Conservation (phyloP, 2,329 filamentous ascomycete species). For the Stachybotrys elegans region DNA sequence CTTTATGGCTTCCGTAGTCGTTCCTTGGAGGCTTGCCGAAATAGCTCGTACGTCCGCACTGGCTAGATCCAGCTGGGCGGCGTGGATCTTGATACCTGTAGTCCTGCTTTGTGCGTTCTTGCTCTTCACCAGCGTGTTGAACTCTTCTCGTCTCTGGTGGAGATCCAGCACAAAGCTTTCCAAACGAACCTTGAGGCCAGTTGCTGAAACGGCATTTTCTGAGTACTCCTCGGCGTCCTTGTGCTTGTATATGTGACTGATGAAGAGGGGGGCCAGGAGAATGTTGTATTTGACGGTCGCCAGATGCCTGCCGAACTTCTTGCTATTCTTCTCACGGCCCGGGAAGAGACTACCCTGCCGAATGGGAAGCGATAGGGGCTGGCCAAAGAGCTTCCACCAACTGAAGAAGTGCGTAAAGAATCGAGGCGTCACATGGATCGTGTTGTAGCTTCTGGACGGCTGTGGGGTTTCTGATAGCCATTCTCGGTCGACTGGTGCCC, state of each 20-base stretch:
- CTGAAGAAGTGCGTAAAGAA: conserved; percentile 98
- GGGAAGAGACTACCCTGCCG: conserved; percentile 90
- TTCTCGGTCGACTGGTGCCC: conserved; percentile 79
- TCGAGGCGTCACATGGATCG: conserved; percentile 86
- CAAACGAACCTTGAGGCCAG: conserved; percentile 90
- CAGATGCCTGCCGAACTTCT: conserved; percentile 94
- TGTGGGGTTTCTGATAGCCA: conserved; percentile 74
- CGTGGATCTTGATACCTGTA: conserved; percentile 92
- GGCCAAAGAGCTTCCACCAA: conserved; percentile 97
- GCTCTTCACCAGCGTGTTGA: conserved; percentile 74
- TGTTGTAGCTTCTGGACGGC: conserved; percentile 88
- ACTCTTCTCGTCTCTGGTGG: conserved; percentile 89
- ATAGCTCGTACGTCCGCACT: conserved; percentile 89
- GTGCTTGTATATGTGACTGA: conserved; percentile 98
- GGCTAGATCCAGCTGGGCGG: conserved; percentile 86
- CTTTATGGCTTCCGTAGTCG: conserved; percentile 70
- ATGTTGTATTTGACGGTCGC: conserved; percentile 99
- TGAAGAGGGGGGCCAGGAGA: conserved; percentile 83
- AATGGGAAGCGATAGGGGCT: conserved; percentile 89
- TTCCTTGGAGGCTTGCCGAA: conserved; percentile 82
- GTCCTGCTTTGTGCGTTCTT: conserved; percentile 74
- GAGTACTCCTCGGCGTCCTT: conserved; percentile 87
- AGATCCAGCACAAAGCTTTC: conserved; percentile 97
- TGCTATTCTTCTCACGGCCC: conserved; percentile 90
- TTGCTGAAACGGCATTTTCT: conserved; percentile 75